Conservation (phyloP, 257 asterid species). For the Ligustrum vulgare region DNA sequence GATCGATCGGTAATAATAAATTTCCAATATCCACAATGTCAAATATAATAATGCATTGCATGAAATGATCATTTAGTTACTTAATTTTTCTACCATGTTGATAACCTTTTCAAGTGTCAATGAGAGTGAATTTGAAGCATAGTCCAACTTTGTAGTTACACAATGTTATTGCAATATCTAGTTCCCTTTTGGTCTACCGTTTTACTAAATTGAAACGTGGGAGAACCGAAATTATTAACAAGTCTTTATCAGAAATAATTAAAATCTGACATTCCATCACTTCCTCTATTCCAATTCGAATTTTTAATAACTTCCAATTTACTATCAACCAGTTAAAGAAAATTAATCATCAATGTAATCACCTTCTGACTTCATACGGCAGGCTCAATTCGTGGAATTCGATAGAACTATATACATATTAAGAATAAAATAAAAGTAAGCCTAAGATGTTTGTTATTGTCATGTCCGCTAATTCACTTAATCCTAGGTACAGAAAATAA, state of each 20-base stretch:
- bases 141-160: conserved; percentile 2
- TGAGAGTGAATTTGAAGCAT: conserved; percentile 33
- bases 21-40: neutral
- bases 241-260: conserved; percentile 30
- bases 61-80: neutral
- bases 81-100: neutral
- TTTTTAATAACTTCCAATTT: neutral
- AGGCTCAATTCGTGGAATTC: too few species aligned
- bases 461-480: too few species aligned
- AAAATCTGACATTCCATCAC: conserved; percentile 4
- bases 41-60: neutral
- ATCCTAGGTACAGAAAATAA: too few species aligned
- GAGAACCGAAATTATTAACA: conserved; percentile 31
- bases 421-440: too few species aligned
- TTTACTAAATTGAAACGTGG: conserved; percentile 27
- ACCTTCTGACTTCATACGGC: neutral
- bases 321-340: neutral
- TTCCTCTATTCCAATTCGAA: neutral
- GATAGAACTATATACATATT: neutral
- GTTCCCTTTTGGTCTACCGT: neutral
- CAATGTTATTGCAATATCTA: neutral
- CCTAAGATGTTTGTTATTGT: neutral
- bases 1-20: neutral
- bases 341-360: neutral
- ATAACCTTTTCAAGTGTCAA: conserved; percentile 9